Evolutionary conservation across 345 rosid genomes (phyloP).

Genomic region (Gossypium australe): DNA sequence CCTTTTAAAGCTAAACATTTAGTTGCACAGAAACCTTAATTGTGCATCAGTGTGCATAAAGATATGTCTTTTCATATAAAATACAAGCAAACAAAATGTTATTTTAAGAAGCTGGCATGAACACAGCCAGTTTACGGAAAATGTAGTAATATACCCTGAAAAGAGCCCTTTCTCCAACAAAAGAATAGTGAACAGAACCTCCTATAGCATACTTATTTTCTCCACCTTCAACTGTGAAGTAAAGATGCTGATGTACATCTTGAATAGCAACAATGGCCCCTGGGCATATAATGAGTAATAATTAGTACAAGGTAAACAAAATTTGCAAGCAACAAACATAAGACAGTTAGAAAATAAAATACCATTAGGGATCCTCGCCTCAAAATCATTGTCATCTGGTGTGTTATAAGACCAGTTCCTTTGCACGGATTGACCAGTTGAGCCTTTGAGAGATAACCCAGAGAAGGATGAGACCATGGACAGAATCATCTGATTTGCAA

Average conservation of each 20-base stretch:
- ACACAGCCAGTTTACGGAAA: neutral
- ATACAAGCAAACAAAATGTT: neutral
- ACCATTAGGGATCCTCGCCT: slow-evolving; percentile 74
- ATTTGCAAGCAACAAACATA: slow-evolving; percentile 11
- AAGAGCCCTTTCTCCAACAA: slow-evolving; percentile 77
- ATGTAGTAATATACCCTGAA: slow-evolving; percentile 52
- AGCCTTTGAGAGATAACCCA: slow-evolving; percentile 33
- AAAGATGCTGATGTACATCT: slow-evolving; percentile 82
- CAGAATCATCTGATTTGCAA: slow-evolving; percentile 54
- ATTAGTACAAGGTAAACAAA: slow-evolving; percentile 20
- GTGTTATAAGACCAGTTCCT: slow-evolving; percentile 32
- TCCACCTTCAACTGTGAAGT: slow-evolving; percentile 65
- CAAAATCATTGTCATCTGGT: slow-evolving; percentile 39
- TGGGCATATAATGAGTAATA: slow-evolving; percentile 23
- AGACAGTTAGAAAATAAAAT: slow-evolving; percentile 19
- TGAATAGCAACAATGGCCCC: slow-evolving; percentile 86
- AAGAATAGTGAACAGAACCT: slow-evolving; percentile 84
- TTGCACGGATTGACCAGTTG: slow-evolving; percentile 24
- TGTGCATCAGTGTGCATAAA: neutral
- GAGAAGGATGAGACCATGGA: slow-evolving; percentile 57
- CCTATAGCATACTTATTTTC: slow-evolving; percentile 43
- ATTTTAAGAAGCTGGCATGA: neutral
- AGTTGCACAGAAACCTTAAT: neutral
- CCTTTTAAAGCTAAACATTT: neutral
- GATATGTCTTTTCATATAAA: neutral